Base-by-base conservation (phyloP, 345 rosid genomes). In the Acer saccharum region DNA sequence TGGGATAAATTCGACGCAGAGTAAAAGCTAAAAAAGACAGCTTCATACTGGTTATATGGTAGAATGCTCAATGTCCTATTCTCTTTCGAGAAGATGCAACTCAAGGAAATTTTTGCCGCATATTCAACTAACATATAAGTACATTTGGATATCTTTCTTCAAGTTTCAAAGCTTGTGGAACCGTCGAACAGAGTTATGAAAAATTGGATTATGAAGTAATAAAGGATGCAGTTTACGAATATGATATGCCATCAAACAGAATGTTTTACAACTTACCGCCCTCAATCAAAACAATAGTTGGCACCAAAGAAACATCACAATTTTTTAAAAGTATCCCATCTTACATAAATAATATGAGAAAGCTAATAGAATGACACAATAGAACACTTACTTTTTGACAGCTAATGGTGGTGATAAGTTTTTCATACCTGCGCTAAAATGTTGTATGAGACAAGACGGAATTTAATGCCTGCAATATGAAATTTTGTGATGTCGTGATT, bases 401-500 rank as follows among this genome's bases (percentile, higher is more conserved):
- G 25, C 6, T 50, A 27, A 41, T 9, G 12, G 20, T 39, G 39
- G 70, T 7, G 20, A 79, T 50, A 57, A 57, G 52, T 41, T 32
- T 43, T 16, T 0, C 73, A 41, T 78, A 88, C 96, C 96, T 91
- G 93, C 76, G 96, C 92, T 80, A 91, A 83, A 43, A 91, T 84
- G 80, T 91, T 91, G 65, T 90, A 91, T 6, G 97, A 90, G 57
- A 89, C 88, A 17, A 92, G 89, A 74, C 90, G 78, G 78, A 92
- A 85, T 87, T 78, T 90, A 80, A 89, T 44, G 21, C 92, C 90
- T 90, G 83, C 41, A 83, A 81, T 13, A 78, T 67, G 46, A 77
- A 12, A 39, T 63, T 52, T 18, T 61, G 35, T 13, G 32, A 58
- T n/a, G 50, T 32, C 35, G 18, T 55, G 27, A 21, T 35, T 27